Evolutionary conservation across 2,329 filamentous ascomycete genomes (phyloP).

Genomic region (Sclerotinia sclerotiorum): DNA sequence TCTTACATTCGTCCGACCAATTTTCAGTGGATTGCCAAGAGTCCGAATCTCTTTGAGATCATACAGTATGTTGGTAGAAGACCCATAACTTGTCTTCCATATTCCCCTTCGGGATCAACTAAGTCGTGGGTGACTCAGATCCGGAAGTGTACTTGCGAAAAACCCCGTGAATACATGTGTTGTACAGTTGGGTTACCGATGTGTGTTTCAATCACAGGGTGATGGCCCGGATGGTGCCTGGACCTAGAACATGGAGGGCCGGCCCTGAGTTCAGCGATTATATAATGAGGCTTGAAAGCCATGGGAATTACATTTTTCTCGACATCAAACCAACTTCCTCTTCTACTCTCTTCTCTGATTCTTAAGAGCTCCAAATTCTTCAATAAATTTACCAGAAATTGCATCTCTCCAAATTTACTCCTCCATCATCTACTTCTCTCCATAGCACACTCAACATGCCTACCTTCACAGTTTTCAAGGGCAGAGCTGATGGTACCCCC

Average conservation of each 20-base stretch:
- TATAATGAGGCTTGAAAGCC: not conserved
- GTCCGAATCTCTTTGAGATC: too few relatives aligned
- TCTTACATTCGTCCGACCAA: too few relatives aligned
- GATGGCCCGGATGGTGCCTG: not conserved
- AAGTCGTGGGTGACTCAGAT: not conserved
- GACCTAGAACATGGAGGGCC: not conserved
- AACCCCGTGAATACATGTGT: not conserved
- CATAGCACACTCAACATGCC: slow-evolving; percentile 16
- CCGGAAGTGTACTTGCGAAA: not conserved
- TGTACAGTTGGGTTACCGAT: not conserved
- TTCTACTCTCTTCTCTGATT: not conserved
- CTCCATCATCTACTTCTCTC: not conserved
- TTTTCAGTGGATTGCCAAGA: too few relatives aligned
- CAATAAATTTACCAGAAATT: slow-evolving; percentile 5
- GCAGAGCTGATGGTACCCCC: slow-evolving; percentile 17
- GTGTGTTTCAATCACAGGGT: not conserved
- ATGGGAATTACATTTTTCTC: not conserved
- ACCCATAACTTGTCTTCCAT: not conserved
- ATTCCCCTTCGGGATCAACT: not conserved
- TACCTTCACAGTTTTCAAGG: slow-evolving; percentile 29
- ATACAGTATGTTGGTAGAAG: not conserved
- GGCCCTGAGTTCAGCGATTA: slow-evolving; percentile 17
- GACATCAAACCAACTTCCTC: slow-evolving; percentile 13
- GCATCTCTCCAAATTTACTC: not conserved
- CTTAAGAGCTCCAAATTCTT: not conserved